Evolutionary conservation across 2,329 filamentous ascomycete genomes (phyloP), one percentile per base, ranked within the genome.

Genomic region (Colletotrichum sojae): DNA sequence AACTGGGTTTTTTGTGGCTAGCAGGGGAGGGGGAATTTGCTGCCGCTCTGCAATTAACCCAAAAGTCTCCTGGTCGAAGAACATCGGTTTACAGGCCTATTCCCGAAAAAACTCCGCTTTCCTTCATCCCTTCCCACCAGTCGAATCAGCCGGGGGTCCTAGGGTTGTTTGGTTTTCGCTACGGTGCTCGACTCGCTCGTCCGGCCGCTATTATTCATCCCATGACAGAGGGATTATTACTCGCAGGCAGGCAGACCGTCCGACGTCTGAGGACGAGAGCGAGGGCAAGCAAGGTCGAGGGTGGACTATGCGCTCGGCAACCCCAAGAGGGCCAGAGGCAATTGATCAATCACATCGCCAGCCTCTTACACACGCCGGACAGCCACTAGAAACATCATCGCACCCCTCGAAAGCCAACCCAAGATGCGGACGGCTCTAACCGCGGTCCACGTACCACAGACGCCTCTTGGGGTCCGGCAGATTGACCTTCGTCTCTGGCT

Each of bases 81-180:
- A 67, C 53, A 63, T 40, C 40, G 61, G 39, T 46, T 48, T 54
- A 48, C 60, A 64, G 6, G 49, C 43, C 67, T 45, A 18, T 56
- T 67, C 45, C 63, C 67, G 67, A 70, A 55, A 66, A 67, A 58
- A 46, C 63, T 61, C 67, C 67, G 63, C 67, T 52, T 67, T 56
- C 39, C 43, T 10, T 16, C 20, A 46, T 58, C 54, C 18, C 36
- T 52, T 48, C 57, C 25, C 31, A 36, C 31, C 52, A 67, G 65
- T 53, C 45, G 40, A 58, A 58, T 25, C 60, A 40, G 27, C 65
- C 48, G 57, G 63, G 51, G 18, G 36, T 22, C 48, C 46, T 39
- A 31, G 18, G 22, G 39, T 45, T 53, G 49, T 22, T 39, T 36
- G 55, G 53, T 20, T 53, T 36, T 36, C 31, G 48, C 46, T 61